These are phyloP conservation scores for Kwoniella heveanensis DNA, from an alignment of 768 basidiomycete species.

Conservation along the genomic window DNA sequence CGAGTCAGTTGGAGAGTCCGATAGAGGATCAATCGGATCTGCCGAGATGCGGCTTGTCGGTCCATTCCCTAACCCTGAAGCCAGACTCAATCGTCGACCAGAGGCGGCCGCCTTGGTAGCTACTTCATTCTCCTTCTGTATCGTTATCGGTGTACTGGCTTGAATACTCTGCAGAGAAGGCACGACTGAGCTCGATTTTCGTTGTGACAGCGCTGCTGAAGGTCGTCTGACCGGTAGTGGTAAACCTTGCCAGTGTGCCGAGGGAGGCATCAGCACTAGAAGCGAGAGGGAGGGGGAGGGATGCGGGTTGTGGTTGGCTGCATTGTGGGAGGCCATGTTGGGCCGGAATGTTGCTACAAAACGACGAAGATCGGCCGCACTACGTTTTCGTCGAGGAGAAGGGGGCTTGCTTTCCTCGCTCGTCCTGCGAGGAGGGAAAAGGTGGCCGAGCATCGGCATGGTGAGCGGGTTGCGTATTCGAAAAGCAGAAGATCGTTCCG, in stretches of 20 bases:
- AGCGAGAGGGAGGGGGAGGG: constrained; percentile 26
- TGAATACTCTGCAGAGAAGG: constrained; percentile 25
- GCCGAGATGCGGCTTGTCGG: constrained; percentile 17
- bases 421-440: constrained; percentile 17
- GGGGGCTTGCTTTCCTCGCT: constrained; percentile 1
- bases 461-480: not conserved
- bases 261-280: constrained; percentile 37
- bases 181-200: constrained; percentile 33
- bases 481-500: not conserved
- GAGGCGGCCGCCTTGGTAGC: not conserved
- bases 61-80: constrained; percentile 42
- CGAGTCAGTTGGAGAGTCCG: constrained; percentile 1
- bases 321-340: constrained; percentile 11
- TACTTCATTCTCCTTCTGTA: not conserved
- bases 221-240: constrained; percentile 23
- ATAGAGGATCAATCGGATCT: constrained; percentile 10
- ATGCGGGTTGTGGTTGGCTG: constrained; percentile 4
- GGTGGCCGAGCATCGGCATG: constrained; percentile 18
- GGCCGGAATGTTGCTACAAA: constrained; percentile 15
- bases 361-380: constrained; percentile 16
- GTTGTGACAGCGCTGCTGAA: constrained; percentile 20
- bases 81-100: constrained; percentile 33
- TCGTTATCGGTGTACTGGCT: constrained; percentile 3
- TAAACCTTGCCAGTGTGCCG: constrained; percentile 31
- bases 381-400: constrained; percentile 16